Evolutionary conservation across 2,329 filamentous ascomycete species (phyloP), one percentile per base, ranked within the genome.

Genomic region (Alternaria postmessia): DNA sequence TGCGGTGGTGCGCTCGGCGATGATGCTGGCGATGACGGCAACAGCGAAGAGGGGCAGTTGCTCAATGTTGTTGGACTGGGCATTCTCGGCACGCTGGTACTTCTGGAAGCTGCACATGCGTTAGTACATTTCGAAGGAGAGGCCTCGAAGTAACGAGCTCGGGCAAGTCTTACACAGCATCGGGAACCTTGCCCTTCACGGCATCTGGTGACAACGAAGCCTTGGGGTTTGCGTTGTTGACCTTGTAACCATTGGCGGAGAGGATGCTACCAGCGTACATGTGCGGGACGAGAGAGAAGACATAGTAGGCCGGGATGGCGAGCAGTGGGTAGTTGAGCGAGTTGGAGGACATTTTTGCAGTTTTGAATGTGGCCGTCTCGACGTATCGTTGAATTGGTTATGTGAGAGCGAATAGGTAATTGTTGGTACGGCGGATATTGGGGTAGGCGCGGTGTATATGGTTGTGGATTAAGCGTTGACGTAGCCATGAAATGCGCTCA

Each of bases 81-180:
- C 69, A 49, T 64, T 68, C 42, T 74, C 70, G 11, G 71, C 70
- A 28, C 71, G 70, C 51, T 73, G 70, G 62, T 68, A 73, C 44
- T 70, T 71, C 39, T 65, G 54, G 53, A 69, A 72, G 7, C 66
- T 66, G 47, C 34, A 7, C 12, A 14, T 36, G 7, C 12, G n/a
- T 57, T 14, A 44, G 20, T 24, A 9, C 11, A 3, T 0, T 2
- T 6, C 24, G 26, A 9, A n/a, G 11, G 18, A 18, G 14, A 9
- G 20, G 28, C 9, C 2, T 1, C 18, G 1, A 3, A 28, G 36
- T 28, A 18, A 12, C 18, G 26, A 39, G 46, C 4, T 4, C 24
- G 41, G 46, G 8, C 11, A 43, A 2, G 8, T 38, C 60, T 7
- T 65, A 67, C 57, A 71, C 63, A 3, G 51, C 63, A 28, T 73